phyloP scores from a whole-genome alignment of 768 basidiomycete species.

The Leucocoprinus leucothites region DNA sequence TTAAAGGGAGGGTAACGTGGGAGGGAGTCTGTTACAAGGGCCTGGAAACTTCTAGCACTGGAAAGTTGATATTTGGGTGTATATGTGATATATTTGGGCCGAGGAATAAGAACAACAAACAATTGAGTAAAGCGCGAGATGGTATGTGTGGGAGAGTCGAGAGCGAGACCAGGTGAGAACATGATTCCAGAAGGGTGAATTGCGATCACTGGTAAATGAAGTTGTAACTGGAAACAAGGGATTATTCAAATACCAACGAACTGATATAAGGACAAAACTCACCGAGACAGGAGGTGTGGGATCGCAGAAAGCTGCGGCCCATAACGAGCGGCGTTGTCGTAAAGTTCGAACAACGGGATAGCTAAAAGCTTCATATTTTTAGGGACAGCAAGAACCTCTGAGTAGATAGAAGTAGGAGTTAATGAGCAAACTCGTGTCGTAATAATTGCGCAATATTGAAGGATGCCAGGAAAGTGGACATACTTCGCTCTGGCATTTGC shows the following conservation, averaged over 20 bases:
- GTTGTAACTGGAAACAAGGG: slow-evolving; percentile 74
- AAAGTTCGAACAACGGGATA: slow-evolving; percentile 94
- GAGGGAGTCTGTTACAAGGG: too few species aligned
- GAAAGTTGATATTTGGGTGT: too few species aligned
- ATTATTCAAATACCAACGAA: slow-evolving; percentile 24
- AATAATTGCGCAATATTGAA: background rate
- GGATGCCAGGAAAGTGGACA: slow-evolving; percentile 25
- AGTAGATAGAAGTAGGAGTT: background rate
- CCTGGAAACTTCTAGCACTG: too few species aligned
- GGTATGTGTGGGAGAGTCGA: too few species aligned
- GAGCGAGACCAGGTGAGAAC: too few species aligned
- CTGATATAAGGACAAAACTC: background rate
- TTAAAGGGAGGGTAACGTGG: too few species aligned
- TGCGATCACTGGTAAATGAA: slow-evolving; percentile 66
- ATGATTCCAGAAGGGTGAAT: too few species aligned
- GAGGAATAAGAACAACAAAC: too few species aligned
- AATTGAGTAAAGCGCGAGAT: too few species aligned
- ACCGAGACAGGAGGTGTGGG: slow-evolving; percentile 76
- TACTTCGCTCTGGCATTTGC: slow-evolving; percentile 93
- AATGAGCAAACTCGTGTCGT: background rate
- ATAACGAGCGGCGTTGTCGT: slow-evolving; percentile 95
- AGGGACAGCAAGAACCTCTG: slow-evolving; percentile 95
- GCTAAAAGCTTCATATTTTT: slow-evolving; percentile 99
- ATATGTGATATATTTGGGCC: too few species aligned
- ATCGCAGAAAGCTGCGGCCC: slow-evolving; percentile 94